Evolutionary conservation across 1,139 yeast species (phyloP), one percentile per base, ranked within the genome.

Genomic region (Geotrichum phurueaensis): DNA sequence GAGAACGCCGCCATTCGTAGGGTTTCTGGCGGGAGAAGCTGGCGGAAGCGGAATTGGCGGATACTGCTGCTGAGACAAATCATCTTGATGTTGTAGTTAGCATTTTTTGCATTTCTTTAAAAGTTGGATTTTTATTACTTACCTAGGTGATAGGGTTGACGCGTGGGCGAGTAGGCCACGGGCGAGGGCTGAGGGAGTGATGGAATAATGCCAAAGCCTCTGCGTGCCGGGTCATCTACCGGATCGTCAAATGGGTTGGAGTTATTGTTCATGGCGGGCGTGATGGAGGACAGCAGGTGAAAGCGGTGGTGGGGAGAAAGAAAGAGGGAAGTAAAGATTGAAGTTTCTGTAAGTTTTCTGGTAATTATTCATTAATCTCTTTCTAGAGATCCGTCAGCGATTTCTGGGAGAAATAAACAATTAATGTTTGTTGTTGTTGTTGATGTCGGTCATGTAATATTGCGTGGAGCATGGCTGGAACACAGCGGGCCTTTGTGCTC

Each of bases 101-200:
- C 45, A n/a, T 20, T 18, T n/a, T 22, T 7, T 10, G 1, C 15
- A 7, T 33, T 33, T 3, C 10, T 4, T 13, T 13, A 6, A 29
- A 25, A 27, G 18, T 18, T 9, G 9, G 15, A 10, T 33, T n/a
- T 23, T 10, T 45, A n/a, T 2, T 13, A 53, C 68, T 59, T 58
- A 66, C 68, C 67, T 49, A 66, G 57, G 58, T 68, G 67, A 49
- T 64, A 65, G 23, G 65, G 62, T 54, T 66, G 69, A 47, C 69
- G 60, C 22, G 62, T 56, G 6, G 70, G 67, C 12, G 69, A 65
- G 53, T 60, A 63, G 10, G 65, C 63, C 3, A 36, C 58, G 3
- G 65, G 62, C 5, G 67, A 60, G 15, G 63, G 66, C 20, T 55
- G 61, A 4, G 59, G 45, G n/a, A 33, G 58, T 53, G 23, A 58